phyloP scores from a whole-genome alignment of 768 basidiomycete genomes.

The Rubroboletus pulcherrimus region DNA sequence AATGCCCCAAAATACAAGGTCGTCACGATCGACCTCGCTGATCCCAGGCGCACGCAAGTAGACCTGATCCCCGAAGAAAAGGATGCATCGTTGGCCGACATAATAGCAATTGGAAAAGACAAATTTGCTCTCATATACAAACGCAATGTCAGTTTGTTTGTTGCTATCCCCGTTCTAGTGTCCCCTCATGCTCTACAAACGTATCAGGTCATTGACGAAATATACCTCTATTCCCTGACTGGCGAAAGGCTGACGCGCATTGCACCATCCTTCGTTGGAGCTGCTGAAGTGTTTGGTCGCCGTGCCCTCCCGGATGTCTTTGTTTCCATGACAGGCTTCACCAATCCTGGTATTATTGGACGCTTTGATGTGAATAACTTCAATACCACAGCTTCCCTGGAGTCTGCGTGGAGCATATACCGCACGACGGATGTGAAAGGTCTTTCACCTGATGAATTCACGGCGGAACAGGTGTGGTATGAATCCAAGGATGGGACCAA shows the following conservation, averaged over 20 bases:
- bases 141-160: constrained; percentile 52
- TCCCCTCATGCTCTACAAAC: constrained; percentile 4
- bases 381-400: constrained; percentile 25
- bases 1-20: constrained; percentile 66
- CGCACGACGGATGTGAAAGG: constrained; percentile 56
- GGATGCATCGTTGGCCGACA: constrained; percentile 54
- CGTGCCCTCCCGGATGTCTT: constrained; percentile 61
- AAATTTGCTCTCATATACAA: constrained; percentile 63
- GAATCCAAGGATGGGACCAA: constrained; percentile 73
- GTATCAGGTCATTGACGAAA: constrained; percentile 68
- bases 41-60: constrained; percentile 41
- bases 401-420: constrained; percentile 58
- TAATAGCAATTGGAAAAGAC: constrained; percentile 48
- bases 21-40: constrained; percentile 58
- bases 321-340: constrained; percentile 62
- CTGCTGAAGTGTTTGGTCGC: constrained; percentile 48
- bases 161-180: neutral
- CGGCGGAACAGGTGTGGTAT: constrained; percentile 76
- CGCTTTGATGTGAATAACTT: constrained; percentile 52
- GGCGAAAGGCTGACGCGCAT: constrained; percentile 56
- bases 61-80: constrained; percentile 70
- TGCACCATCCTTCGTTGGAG: constrained; percentile 64
- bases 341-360: constrained; percentile 62
- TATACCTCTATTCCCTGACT: constrained; percentile 61
- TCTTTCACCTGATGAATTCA: constrained; percentile 64